Conservation (phyloP, 2,329 filamentous ascomycete species). For the Ceratocystis albifundus region DNA sequence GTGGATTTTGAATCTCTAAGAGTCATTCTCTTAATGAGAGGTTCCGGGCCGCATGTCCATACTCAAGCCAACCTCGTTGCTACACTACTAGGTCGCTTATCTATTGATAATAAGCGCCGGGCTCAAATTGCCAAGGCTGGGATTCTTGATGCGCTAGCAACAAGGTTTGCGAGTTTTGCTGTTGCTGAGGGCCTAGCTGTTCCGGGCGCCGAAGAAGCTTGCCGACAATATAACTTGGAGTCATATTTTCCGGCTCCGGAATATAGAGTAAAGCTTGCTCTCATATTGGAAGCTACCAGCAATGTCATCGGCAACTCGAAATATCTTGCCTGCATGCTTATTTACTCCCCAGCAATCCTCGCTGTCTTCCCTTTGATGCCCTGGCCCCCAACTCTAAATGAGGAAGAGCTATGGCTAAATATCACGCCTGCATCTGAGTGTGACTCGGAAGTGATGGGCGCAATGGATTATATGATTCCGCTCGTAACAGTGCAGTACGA, state of each 20-base stretch:
- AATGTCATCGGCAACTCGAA: constrained; percentile 69
- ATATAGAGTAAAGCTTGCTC: constrained; percentile 48
- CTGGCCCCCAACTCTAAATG: constrained; percentile 25
- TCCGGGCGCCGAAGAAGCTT: constrained; percentile 47
- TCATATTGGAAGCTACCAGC: constrained; percentile 64
- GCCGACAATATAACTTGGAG: constrained; percentile 43
- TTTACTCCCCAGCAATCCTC: constrained; percentile 56
- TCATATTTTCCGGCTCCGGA: constrained; percentile 52
- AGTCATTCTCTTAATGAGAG: constrained; percentile 3
- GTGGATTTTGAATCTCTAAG: constrained; percentile 3
- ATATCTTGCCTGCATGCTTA: constrained; percentile 60
- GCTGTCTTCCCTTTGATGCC: constrained; percentile 54
- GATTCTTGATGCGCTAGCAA: constrained; percentile 66
- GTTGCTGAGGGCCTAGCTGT: constrained; percentile 58
- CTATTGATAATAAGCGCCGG: constrained; percentile 13
- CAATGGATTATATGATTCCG: constrained; percentile 57
- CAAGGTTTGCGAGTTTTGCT: constrained; percentile 59
- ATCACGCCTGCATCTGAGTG: not conserved
- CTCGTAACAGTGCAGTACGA: constrained; percentile 32
- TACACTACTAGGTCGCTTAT: constrained; percentile 11
- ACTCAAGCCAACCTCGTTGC: constrained; percentile 11
- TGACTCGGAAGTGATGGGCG: constrained; percentile 34
- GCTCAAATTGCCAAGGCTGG: constrained; percentile 52
- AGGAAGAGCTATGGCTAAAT: constrained; percentile 16
- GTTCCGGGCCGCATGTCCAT: not conserved